Base-by-base conservation (phyloP, 2,329 filamentous ascomycete genomes). In the Lachnellula cervina region DNA sequence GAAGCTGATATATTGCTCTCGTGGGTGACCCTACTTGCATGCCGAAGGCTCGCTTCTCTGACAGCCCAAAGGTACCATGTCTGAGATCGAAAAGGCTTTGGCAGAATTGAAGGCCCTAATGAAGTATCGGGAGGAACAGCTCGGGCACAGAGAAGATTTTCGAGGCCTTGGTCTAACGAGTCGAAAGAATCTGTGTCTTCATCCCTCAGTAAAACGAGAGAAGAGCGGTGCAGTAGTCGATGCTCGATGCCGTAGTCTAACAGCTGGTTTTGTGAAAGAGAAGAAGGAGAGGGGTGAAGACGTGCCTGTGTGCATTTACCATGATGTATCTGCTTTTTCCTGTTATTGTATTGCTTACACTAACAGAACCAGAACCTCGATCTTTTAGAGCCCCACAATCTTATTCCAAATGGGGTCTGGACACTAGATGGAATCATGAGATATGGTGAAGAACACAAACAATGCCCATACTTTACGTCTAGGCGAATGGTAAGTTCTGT, bases 1-100 rank as follows among this genome's bases (percentile, higher is more conserved):
- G 54, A 99, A 99, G 74, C 84, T 99, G 51, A 97, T 99, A 54
- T 99, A 99, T 74, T 99, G 94, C 77, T 99, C 94, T 61, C 91
- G 94, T 85, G 66, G 64, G 68, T 62, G 23, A 25, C 14, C 8
- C 25, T 19, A 14, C 13, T 25, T 8, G 19, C 17, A 50, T n/a
- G n/a, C 23, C 14, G 25, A 34, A 34, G 5, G 45, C 38, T 48
- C 44, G 34, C 44, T 23, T 21, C 49, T 48, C 54, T 61, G 42
- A 63, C 42, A 21, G n/a, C 23, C 34, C 44, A 9, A 49, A 84
- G 82, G 82, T 76, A 99, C 94, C 55, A 99, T 99, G 92, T 99
- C 94, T 38, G 94, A 99, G 76, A 99, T 99, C 68, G 94, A 99
- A 71, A 99, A 99, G 74, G 94, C 95, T 0, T 74, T 99, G 51